Base-by-base conservation (phyloP, 2,329 filamentous ascomycete species). In the Tolypocladium ophioglossoides region DNA sequence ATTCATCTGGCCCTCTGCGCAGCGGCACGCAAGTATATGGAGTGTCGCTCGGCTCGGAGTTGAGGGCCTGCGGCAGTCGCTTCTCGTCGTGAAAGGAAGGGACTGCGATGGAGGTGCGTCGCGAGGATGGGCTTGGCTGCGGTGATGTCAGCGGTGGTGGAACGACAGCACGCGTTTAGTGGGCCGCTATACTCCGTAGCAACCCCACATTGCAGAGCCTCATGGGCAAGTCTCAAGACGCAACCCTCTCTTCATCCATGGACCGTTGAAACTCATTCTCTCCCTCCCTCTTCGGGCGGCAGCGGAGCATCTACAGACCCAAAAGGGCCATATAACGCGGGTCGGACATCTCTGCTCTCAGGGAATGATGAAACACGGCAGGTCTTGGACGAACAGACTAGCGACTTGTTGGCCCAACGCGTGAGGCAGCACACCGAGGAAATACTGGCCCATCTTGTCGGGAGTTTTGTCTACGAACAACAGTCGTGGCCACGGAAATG, bases 1-100 rank as follows among this genome's bases (percentile, higher is more conserved):
- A 86, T 85, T 69, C 71, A 74, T 74, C 59, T 64, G 64, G 24
- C 41, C 41, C 14, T 20, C 30, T n/a, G 40, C 18, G 27, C 18
- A n/a, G 44, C 27, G 27, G 39, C 30, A n/a, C 30, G 50, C 22
- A 20, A 12, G 39, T 27, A n/a, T 22, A 14, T 2, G 16, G 10
- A 18, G 44, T 4, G 27, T 47, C 22, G 41, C 41, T 30, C 8
- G 24, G 7, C 10, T 46, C 22, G 16, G 41, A 22, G 16, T 6
- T 12, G 41, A 18, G 41, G 7, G 44, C 9, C 18, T 30, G 9
- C 9, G 12, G 44, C 39, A 14, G 6, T n/a, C n/a, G 16, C 24
- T n/a, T 32, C 16, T 47, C 24, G 44, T 12, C 27, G 41, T 11
- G 27, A 12, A 2, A n/a, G 10, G 4, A 2, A 12, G 44, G 24